A percentile compares a stretch with the other conserved stretches of the same genome.
phyloP scores from a whole-genome alignment of 257 asterid genomes.

The Cordia subcordata region DNA sequence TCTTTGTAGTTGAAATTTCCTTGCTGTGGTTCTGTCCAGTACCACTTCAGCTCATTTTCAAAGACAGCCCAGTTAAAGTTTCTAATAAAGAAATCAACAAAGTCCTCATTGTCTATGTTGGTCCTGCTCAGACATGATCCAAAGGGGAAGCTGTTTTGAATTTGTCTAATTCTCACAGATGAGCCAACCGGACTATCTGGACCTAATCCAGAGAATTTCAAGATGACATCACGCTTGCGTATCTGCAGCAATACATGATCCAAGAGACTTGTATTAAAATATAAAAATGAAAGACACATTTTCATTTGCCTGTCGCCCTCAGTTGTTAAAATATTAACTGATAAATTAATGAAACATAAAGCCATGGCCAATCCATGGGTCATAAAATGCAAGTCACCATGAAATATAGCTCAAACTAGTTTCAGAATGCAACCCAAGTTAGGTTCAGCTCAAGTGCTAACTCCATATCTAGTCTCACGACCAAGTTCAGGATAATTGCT shows the following conservation, averaged over 20 bases:
- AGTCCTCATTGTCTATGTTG: constrained; percentile 70
- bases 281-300: too few relatives aligned
- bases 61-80: constrained; percentile 90
- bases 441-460: too few relatives aligned
- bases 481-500: too few relatives aligned
- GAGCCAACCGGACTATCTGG: constrained; percentile 40
- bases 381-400: too few relatives aligned
- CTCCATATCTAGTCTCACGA: too few relatives aligned
- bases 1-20: constrained; percentile 78
- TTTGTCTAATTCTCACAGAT: constrained; percentile 55
- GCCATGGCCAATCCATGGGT: too few relatives aligned
- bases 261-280: neutral
- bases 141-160: constrained; percentile 68
- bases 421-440: too few relatives aligned
- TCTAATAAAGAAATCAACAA: constrained; percentile 58
- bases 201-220: constrained; percentile 46
- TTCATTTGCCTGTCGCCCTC: too few relatives aligned
- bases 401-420: too few relatives aligned
- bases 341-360: too few relatives aligned
- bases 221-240: constrained; percentile 71
- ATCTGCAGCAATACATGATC: constrained; percentile 35
- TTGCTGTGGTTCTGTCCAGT: constrained; percentile 82
- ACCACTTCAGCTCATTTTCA: constrained; percentile 87
- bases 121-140: constrained; percentile 68
- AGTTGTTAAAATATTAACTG: too few relatives aligned